Base-by-base conservation (phyloP, 306 rosid species). In the Styphnolobium japonicum region DNA sequence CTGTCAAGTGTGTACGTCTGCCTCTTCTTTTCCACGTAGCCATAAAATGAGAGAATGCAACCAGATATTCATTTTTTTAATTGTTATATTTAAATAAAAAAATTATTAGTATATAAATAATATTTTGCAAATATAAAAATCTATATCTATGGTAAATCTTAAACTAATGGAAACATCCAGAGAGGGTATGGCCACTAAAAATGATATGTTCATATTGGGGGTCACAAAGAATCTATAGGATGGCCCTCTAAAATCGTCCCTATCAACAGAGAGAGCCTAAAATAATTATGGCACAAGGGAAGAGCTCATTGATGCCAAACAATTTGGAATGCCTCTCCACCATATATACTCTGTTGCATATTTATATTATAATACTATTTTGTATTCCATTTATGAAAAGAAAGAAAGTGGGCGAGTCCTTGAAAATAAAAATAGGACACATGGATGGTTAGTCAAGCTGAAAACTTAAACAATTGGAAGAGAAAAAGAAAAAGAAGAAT, bases 1-100 rank as follows among this genome's bases (percentile, higher is more conserved):
- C 46, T 85, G 83, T 81, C 85, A 67, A 40, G 56, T 72, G 75
- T 46, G 77, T 71, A 77, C 83, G 56, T 66, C 73, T 77, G 48
- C 66, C 80, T 76, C 62, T 78, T 81, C 53, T 76, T 18, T 53
- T 71, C 69, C 73, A 34, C 77, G 43, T 65, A 21, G 33, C 39
- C 40, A 23, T 53, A 3, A 5, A 5, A 37, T 4, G 9, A 7
- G 42, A 8, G 9, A 37, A 37, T 6, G 0, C 5, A 37, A 4
- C 8, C 6, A 6, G 0, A 37, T 3, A 37, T 1, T 5, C 9
- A 4, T 37, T 8, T 37, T 36, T 43, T 43, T 43, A 1, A 10
- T 10, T 43, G 10, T 43, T 10, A 1, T 1, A 10, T 10, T 43
- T 43, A 6, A 10, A 43, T 43, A 43, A 43, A 6, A 1, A n/a